Evolutionary conservation across 352 stramenopile genomes (phyloP).

Genomic region (Plasmopara muralis): DNA sequence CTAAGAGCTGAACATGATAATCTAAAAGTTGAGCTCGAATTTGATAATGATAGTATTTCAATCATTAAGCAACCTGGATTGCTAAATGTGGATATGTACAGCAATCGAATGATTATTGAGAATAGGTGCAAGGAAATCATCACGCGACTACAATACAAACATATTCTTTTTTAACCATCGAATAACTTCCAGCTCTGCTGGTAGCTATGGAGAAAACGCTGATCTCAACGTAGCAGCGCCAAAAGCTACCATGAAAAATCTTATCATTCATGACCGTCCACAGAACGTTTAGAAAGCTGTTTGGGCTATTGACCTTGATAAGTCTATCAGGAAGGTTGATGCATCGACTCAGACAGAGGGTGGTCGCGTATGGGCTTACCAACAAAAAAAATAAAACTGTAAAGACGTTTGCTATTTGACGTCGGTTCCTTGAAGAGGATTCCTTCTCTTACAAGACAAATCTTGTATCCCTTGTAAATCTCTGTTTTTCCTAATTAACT

Average conservation of each 20-base stretch:
- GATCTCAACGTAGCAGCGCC: constrained; percentile 15
- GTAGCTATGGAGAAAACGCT: constrained; percentile 20
- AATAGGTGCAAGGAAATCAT: constrained; percentile 16
- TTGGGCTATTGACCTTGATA: constrained; percentile 9
- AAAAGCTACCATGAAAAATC: constrained; percentile 14
- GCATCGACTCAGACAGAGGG: constrained; percentile 12
- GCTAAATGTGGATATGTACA: constrained; percentile 16
- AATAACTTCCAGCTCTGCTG: constrained; percentile 13
- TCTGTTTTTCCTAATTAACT: constrained; percentile 11
- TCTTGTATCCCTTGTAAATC: constrained; percentile 6
- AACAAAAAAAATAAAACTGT: constrained; percentile 14
- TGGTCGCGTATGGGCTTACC: constrained; percentile 11
- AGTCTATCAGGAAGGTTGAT: constrained; percentile 8
- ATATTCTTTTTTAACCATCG: no score
- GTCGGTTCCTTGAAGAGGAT: constrained; percentile 3
- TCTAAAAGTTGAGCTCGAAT: no score
- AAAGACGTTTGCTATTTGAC: constrained; percentile 14
- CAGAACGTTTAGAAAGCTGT: neutral
- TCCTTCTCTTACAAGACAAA: no score
- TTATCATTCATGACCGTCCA: constrained; percentile 4
- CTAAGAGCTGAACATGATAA: constrained; percentile 7
- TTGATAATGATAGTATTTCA: no score
- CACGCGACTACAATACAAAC: constrained; percentile 10
- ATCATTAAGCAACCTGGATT: constrained; percentile 11
- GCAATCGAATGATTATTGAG: constrained; percentile 18